Evolutionary conservation across 2,329 filamentous ascomycete genomes (phyloP), one percentile per base, ranked within the genome.

Genomic region (Cladosporium sp.): DNA sequence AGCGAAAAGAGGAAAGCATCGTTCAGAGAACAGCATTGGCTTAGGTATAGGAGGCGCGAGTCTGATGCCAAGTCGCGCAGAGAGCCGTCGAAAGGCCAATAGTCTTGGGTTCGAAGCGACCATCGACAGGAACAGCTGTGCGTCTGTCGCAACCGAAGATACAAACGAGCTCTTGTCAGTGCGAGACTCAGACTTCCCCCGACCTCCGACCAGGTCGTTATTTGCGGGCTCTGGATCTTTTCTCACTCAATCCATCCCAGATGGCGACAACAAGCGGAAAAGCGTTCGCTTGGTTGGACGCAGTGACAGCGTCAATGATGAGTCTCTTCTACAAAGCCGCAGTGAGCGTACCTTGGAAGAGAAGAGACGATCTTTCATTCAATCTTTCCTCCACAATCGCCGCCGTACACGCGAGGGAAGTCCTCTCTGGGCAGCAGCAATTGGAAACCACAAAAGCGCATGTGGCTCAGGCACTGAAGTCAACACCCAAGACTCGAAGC

Each of bases 311-410:
- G 54, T 66, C 15, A 47, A 59, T 2, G 72, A 74, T 50, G 59
- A 59, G 4, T 27, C 22, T 4, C 22, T 27, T 27, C 22, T 27
- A 27, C 22, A 27, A 9, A 27, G 22, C 22, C 22, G 22, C 22
- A 27, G 22, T 9, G 32, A 36, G n/a, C 61, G 70, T 5, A 62
- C 68, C 1, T 50, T 72, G 4, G 62, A 69, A 32, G 69, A 72
- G 27, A 72, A 70, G 51, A 66, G 72, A 6, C 63, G 67, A 44
- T 47, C 43, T 1, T 47, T 38, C 34, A 70, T 73, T 37, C 60
- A 66, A 36, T 72, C 68, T 12, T 74, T 69, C 56, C 69, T 73
- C 38, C 60, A 66, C 13, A 70, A 73, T 50, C 66, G 72, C 30
- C 68, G 68, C 2, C 67, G 66, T 15, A 66, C 62, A 11, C 64